Percentiles rank a stretch among this genome's conserved stretches.
Conservation (phyloP, 805 yeast species). For the Nematodospora valgi region DNA sequence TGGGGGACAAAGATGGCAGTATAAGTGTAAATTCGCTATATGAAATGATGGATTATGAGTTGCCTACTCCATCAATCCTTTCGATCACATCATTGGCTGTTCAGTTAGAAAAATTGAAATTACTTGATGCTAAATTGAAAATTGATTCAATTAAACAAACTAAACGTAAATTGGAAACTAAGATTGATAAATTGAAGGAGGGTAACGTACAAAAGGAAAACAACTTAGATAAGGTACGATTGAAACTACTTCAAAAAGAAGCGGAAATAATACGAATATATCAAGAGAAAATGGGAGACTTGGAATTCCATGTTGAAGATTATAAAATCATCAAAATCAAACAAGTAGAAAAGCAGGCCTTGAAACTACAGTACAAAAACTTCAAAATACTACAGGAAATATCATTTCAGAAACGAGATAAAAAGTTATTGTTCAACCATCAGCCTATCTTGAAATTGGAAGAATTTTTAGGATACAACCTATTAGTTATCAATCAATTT, state of each 20-base stretch:
- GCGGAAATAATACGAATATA: background rate
- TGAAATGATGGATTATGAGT: conserved; percentile 8
- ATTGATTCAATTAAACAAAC: conserved; percentile 13
- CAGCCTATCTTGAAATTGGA: conserved; percentile 27
- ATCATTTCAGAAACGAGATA: conserved; percentile 13
- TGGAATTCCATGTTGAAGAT: conserved; percentile 6
- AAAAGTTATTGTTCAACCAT: conserved; percentile 15
- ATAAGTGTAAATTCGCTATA: too few relatives aligned
- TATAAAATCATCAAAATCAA: conserved; percentile 10
- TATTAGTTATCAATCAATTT: conserved; percentile 26
- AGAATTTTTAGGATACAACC: conserved; percentile 25
- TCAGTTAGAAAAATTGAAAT: conserved; percentile 29
- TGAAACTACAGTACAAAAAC: conserved; percentile 19
- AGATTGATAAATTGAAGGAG: conserved; percentile 4
- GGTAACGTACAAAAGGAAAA: background rate
- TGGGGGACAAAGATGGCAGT: too few relatives aligned
- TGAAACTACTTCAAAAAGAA: background rate
- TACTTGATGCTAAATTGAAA: conserved; percentile 13
- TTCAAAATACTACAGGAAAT: conserved; percentile 26
- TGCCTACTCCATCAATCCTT: conserved; percentile 14
- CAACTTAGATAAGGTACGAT: background rate
- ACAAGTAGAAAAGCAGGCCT: conserved; percentile 23
- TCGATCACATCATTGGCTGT: conserved; percentile 24
- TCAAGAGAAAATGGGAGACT: background rate
- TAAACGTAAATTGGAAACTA: conserved; percentile 2